phyloP scores from a whole-genome alignment of 2,329 filamentous ascomycete species.

The Madurella mycetomatis region DNA sequence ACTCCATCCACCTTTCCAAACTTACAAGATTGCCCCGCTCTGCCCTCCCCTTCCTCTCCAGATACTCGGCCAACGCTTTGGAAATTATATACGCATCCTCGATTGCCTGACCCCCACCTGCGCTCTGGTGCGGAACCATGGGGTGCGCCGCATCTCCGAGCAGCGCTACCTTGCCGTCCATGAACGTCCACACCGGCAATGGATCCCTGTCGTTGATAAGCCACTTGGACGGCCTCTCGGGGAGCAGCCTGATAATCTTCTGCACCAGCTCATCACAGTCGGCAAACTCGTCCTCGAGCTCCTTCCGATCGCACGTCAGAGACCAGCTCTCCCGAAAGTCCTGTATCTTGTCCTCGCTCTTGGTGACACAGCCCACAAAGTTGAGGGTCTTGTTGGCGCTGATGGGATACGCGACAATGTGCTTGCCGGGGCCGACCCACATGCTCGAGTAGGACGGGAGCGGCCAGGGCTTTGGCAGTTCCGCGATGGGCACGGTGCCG shows the following conservation, averaged over 20 bases:
- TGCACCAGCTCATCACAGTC: constrained; percentile 19
- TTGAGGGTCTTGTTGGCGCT: constrained; percentile 32
- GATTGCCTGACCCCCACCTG: constrained; percentile 42
- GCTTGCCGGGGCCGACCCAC: constrained; percentile 33
- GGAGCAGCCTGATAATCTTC: constrained; percentile 16
- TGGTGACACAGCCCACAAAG: constrained; percentile 34
- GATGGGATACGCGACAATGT: constrained; percentile 37
- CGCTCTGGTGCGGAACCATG: constrained; percentile 42
- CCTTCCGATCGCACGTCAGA: constrained; percentile 22
- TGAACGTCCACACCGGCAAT: constrained; percentile 20
- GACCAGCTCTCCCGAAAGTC: constrained; percentile 36
- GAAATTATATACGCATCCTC: constrained; percentile 34
- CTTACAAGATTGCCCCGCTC: background rate
- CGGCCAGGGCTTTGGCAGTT: constrained; percentile 22
- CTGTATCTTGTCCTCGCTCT: constrained; percentile 29
- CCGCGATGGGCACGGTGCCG: constrained; percentile 20
- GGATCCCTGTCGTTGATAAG: constrained; percentile 28
- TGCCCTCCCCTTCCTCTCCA: constrained; percentile 9
- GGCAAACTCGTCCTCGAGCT: constrained; percentile 18
- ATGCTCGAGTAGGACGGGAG: constrained; percentile 25
- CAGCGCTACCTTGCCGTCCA: constrained; percentile 35
- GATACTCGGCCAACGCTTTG: constrained; percentile 25
- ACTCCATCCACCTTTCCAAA: constrained; percentile 25
- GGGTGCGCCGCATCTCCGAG: constrained; percentile 48
- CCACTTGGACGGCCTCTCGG: constrained; percentile 24